Base-by-base conservation (phyloP, 768 basidiomycete species). In the Naganishia onofrii region DNA sequence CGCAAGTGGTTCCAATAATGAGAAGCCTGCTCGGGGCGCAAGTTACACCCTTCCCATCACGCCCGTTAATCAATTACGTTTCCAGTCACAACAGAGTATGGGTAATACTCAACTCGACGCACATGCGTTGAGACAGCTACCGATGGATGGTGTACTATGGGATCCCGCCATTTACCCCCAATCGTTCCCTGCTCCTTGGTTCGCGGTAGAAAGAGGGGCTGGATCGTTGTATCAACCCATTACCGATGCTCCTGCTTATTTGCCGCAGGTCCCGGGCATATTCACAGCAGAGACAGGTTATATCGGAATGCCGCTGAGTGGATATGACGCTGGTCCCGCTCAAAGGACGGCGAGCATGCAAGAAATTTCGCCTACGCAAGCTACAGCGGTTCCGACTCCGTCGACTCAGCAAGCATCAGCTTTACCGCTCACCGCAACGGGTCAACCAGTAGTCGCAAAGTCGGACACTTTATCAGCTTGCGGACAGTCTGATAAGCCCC, bases 111-210 rank as follows among this genome's bases (percentile, higher is more conserved):
- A 57, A 9, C 42, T 68, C 46, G 54, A 60, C n/a, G 31, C 29
- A 10, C 56, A 69, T 29, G 32, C 44, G 19, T 51, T 60, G 44
- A 44, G 44, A n/a, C 46, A 60, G 29, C 5, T 57, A 8, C 57
- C 67, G 15, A 65, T 72, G 58, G 71, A 68, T 29, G 71, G 71
- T 9, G 23, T 72, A 26, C 68, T 80, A 60, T 80, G 78, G 77
- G 75, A 77, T 34, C 76, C 79, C 9, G 74, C 77, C 8, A 73
- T 76, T 4, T 80, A 73, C 55, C 79, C 79, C 0, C 70, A 76
- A n/a, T 63, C 71, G 28, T 72, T 80, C 17, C 79, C 79, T 5
- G 72, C 71, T 10, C 79, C 79, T 3, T 80, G 79, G 79, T 80
- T 80, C 69, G 66, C 74, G 12, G 63, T 74, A 28, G 53, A 74